Evolutionary conservation across 2,329 filamentous ascomycete species (phyloP).

Genomic region (Chaetomium globosum): DNA sequence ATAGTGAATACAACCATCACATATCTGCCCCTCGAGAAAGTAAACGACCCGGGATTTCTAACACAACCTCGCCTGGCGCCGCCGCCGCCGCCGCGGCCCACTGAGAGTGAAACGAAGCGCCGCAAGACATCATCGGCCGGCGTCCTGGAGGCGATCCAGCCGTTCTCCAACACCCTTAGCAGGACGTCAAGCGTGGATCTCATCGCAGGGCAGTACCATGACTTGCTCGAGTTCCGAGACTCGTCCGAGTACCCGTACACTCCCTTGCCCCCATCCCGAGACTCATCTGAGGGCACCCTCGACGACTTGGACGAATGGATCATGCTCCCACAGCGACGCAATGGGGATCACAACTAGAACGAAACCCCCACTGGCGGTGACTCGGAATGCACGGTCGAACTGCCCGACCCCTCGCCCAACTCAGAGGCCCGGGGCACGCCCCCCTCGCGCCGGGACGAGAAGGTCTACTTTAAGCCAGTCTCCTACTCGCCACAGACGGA

Average conservation of each 20-base stretch:
- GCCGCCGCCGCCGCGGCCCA: constrained; percentile 40
- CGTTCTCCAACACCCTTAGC: constrained; percentile 32
- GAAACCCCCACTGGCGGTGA: not conserved
- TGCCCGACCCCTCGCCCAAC: constrained; percentile 26
- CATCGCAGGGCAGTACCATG: constrained; percentile 56
- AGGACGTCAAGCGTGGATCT: constrained; percentile 50
- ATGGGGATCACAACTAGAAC: constrained; percentile 23
- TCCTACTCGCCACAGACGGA: constrained; percentile 45
- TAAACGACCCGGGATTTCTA: constrained; percentile 22
- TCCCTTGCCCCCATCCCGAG: constrained; percentile 32
- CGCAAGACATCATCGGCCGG: constrained; percentile 55
- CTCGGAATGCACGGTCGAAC: not conserved
- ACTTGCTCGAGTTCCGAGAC: constrained; percentile 47
- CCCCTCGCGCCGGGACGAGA: constrained; percentile 52
- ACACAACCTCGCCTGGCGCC: constrained; percentile 30
- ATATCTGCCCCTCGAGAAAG: constrained; percentile 30
- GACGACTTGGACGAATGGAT: constrained; percentile 31
- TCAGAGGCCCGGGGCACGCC: constrained; percentile 51
- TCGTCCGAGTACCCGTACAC: constrained; percentile 38
- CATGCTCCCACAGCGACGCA: constrained; percentile 25
- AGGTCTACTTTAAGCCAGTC: constrained; percentile 52
- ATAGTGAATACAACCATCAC: constrained; percentile 27
- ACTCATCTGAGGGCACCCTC: constrained; percentile 36
- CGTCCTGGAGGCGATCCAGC: constrained; percentile 48
- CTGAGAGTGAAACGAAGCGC: constrained; percentile 44